Evolutionary conservation across 495 filamentous ascomycete species (phyloP), one percentile per base, ranked within the genome.

Genomic region (Cetradonia linearis): DNA sequence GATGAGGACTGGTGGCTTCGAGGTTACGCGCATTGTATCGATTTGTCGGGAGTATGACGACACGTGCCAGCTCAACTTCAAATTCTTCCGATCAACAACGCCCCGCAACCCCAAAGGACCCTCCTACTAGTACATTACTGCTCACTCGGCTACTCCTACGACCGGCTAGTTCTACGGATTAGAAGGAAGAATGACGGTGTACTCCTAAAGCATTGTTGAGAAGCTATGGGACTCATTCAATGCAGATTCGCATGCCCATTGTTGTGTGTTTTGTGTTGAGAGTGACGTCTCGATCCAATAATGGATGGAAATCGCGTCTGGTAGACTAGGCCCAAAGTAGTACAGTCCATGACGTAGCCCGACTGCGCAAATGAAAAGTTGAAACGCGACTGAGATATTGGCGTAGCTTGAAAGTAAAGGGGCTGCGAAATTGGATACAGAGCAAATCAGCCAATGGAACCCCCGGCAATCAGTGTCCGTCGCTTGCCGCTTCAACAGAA

Each of bases 71-170:
- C 8, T 53, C 50, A 34, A 18, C 10, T 20, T 53, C 3, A n/a
- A 53, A 30, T 33, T 53, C 50, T 53, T 33, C 50, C 31, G 50
- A 53, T 53, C 50, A 53, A 53, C 50, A 53, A 31, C 50, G 18
- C 27, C 31, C 49, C 40, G 20, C 16, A 44, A 44, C 40, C 28
- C 50, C 0, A 53, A 14, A 4, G 27, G 10, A 11, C 50, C 50
- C 10, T 53, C 13, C n/a, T 23, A 27, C 10, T 53, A 11, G 8
- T 23, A 27, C 16, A 16, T 20, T 25, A 1, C 20, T 46, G 20
- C 20, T 46, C 42, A n/a, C 13, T 3, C 3, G 10, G 13, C n/a
- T 9, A 1, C 42, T 46, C 42, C 42, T 13, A 46, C 20, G 42
- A 46, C 25, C 42, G 20, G 2, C 42, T 46, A 20, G 25, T 2